Conservation (phyloP, 257 asterid species). For the Nicotiana attenuata region DNA sequence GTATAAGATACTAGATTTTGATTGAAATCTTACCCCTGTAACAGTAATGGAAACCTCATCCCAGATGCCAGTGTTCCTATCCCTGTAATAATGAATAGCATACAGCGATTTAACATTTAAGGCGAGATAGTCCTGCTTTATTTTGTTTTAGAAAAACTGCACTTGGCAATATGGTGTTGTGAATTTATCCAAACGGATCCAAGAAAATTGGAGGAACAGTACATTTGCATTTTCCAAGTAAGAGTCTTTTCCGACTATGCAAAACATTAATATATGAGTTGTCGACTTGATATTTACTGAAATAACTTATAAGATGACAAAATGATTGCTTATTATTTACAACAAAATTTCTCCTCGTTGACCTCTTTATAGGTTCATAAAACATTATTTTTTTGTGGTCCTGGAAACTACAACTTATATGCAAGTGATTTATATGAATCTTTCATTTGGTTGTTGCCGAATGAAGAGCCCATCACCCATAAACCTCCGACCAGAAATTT, state of each 20-base stretch:
- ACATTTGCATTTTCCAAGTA: not conserved
- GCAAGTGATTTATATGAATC: not conserved
- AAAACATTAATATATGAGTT: not conserved
- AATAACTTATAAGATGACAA: not conserved
- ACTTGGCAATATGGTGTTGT: not conserved
- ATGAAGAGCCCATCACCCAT: not conserved
- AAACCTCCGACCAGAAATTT: not conserved
- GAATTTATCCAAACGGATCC: not conserved
- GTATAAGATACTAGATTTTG: not conserved
- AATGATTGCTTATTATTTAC: not conserved
- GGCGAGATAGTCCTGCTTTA: not conserved
- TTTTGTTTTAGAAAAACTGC: not conserved
- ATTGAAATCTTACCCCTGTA: constrained; percentile 71
- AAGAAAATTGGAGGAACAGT: not conserved
- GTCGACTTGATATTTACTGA: not conserved
- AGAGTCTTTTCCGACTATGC: not conserved
- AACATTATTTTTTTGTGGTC: not conserved
- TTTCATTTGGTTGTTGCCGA: not conserved
- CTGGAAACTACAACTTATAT: not conserved
- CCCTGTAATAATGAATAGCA: constrained; percentile 48
- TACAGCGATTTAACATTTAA: not conserved
- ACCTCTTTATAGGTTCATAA: not conserved
- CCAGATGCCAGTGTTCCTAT: constrained; percentile 98
- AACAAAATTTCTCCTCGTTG: not conserved
- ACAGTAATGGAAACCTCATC: constrained; percentile 87